A percentile compares a stretch with the other conserved stretches of the same genome.
Conservation (phyloP, 139 green algal genomes). For the Nannochloris sp. region DNA sequence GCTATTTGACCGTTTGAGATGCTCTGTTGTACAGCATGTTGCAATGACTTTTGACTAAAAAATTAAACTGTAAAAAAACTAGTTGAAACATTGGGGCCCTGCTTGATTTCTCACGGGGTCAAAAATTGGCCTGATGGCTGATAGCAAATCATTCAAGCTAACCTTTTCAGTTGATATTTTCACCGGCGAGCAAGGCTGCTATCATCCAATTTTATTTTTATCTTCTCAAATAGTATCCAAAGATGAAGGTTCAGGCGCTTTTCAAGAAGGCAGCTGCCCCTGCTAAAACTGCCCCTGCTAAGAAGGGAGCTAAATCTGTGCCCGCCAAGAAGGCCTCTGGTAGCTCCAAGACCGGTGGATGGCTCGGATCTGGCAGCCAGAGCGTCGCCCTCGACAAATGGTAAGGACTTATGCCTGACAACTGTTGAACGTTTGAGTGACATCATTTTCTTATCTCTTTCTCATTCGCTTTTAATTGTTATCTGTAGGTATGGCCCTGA, state of each 20-base stretch:
- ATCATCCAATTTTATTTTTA: no score
- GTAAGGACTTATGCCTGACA: slow-evolving; percentile 50
- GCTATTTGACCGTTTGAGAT: no score
- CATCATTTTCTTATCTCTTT: not conserved
- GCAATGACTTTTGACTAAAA: no score
- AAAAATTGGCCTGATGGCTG: no score
- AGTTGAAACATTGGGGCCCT: no score
- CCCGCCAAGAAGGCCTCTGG: slow-evolving; percentile 7
- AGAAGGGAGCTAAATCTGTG: slow-evolving; percentile 15
- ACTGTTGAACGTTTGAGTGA: not conserved
- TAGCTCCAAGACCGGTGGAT: slow-evolving; percentile 35
- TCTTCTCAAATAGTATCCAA: not conserved
- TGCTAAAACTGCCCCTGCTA: slow-evolving; percentile 11
- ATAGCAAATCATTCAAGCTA: no score
- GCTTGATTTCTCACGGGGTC: no score
- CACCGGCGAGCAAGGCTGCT: no score
- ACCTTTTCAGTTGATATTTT: no score
- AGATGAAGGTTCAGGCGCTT: slow-evolving; percentile 43
- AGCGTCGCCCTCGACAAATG: slow-evolving; percentile 68
- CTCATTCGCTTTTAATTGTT: not conserved
- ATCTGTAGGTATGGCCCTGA: slow-evolving; percentile 56
- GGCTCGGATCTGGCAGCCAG: slow-evolving; percentile 46
- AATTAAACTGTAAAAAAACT: no score
- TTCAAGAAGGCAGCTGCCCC: slow-evolving; percentile 38
- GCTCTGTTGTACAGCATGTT: no score